Conservation (phyloP, 768 basidiomycete genomes). For the Antrodiella citrinella region DNA sequence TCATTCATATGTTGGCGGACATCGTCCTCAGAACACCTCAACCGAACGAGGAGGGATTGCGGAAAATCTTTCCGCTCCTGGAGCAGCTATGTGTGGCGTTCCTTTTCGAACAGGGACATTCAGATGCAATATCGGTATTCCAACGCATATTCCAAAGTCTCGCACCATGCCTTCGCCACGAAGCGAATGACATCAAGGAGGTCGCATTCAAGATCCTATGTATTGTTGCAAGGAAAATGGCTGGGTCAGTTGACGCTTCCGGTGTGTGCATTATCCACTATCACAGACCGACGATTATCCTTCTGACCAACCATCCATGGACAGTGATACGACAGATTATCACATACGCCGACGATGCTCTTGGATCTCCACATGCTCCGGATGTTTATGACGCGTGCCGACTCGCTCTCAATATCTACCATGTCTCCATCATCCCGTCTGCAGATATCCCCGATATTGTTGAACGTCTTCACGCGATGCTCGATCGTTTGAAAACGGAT, state of each 20-base stretch:
- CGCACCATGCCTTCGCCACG: background rate
- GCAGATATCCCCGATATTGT: background rate
- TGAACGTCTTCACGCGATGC: background rate
- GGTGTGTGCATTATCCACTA: no score
- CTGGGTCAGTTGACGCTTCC: background rate
- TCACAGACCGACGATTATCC: background rate
- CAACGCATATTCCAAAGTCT: background rate
- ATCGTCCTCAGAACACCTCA: constrained; percentile 6
- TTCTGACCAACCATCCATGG: background rate
- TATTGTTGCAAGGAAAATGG: background rate
- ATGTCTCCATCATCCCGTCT: background rate
- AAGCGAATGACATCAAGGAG: background rate
- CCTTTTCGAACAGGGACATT: constrained; percentile 11
- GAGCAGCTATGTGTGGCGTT: constrained; percentile 9
- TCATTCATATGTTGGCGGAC: constrained; percentile 10
- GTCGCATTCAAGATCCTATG: background rate
- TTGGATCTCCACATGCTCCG: background rate
- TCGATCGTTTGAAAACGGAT: background rate
- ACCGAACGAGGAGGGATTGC: background rate
- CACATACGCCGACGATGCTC: background rate
- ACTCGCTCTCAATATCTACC: background rate
- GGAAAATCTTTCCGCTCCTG: constrained; percentile 3
- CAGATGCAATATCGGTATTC: constrained; percentile 6
- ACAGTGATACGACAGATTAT: background rate
- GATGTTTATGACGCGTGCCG: background rate